Conservation (phyloP, 768 basidiomycete species). For the Suillus plorans region DNA sequence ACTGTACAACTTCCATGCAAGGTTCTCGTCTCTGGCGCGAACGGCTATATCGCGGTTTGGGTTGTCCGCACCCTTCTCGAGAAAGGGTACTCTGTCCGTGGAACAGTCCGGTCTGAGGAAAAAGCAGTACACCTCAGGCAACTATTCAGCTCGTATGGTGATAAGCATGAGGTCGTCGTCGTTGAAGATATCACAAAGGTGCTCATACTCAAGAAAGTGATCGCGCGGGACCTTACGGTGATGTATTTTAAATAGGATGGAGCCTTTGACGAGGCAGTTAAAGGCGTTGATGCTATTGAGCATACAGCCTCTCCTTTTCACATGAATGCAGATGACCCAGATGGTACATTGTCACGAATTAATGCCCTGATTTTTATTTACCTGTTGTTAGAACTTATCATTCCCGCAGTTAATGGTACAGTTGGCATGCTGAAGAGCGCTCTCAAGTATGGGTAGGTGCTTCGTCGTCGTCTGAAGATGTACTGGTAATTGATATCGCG, state of each 20-base stretch:
- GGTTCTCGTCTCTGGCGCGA: constrained; percentile 30
- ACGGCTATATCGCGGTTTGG: constrained; percentile 46
- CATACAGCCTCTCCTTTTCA: constrained; percentile 70
- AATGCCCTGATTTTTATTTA: neutral
- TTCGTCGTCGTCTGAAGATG: no score
- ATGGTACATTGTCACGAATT: constrained; percentile 23
- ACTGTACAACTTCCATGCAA: constrained; percentile 26
- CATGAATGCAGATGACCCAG: constrained; percentile 43
- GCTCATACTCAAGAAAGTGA: constrained; percentile 8
- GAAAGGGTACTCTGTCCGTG: constrained; percentile 61
- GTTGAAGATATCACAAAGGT: constrained; percentile 69
- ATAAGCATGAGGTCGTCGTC: constrained; percentile 61
- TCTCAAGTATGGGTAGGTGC: constrained; percentile 48
- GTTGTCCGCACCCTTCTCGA: constrained; percentile 56
- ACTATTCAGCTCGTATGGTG: constrained; percentile 51
- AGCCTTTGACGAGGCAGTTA: constrained; percentile 79
- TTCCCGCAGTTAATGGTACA: constrained; percentile 74
- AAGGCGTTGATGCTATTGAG: constrained; percentile 69
- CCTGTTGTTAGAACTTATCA: constrained; percentile 50
- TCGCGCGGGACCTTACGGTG: neutral
- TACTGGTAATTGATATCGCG: neutral
- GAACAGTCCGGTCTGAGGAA: constrained; percentile 60
- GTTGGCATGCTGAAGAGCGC: constrained; percentile 58
- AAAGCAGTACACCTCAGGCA: constrained; percentile 61
- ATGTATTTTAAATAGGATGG: constrained; percentile 39